Base-by-base conservation (phyloP, 164 flowering plant species). In the Cinnamomum micranthum region DNA sequence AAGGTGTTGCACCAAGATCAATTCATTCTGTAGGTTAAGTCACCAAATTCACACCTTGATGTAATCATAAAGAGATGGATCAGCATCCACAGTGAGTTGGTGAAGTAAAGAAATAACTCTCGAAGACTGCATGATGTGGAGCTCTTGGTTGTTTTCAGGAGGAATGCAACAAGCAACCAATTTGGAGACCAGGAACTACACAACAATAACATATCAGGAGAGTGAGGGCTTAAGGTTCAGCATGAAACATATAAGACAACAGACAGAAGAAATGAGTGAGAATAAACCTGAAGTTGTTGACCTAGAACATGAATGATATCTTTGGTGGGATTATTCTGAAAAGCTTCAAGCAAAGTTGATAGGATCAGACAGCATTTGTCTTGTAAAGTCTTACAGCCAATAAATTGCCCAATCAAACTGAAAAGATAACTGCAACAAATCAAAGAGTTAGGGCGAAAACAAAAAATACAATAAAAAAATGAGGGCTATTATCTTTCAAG, bases 111-210 rank as follows among this genome's bases (percentile, higher is more conserved):
- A 80, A 20, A 89, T 47, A 74, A 85, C 87, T 79, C 84, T 81
- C 67, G 92, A 84, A 65, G 91, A 80, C 70, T 77, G 78, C 60
- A 59, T 31, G 50, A 74, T 58, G 65, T 82, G 70, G 66, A 55
- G 71, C 27, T 84, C 82, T 62, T 65, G 82, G 71, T 62, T 58
- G 71, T 86, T 69, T 74, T 84, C 82, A 73, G 83, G 79, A 11
- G 91, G 85, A 75, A 84, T 83, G 82, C 90, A 91, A 76, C 90
- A 89, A 15, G 85, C 86, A 67, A 92, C 94, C 90, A 95, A 84
- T 81, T 91, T 91, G 55, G 98, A 87, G 14, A 95, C 97, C 82
- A 95, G 77, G 83, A 85, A 91, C 99, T 95, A 85, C 82, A 80
- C 17, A 2, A 69, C 19, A 35, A 5, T 67, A 69, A 35, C 55